Evolutionary conservation across 2,329 filamentous ascomycete species (phyloP), one percentile per base, ranked within the genome.

Genomic region (Dothidotthia symphoricarpi): DNA sequence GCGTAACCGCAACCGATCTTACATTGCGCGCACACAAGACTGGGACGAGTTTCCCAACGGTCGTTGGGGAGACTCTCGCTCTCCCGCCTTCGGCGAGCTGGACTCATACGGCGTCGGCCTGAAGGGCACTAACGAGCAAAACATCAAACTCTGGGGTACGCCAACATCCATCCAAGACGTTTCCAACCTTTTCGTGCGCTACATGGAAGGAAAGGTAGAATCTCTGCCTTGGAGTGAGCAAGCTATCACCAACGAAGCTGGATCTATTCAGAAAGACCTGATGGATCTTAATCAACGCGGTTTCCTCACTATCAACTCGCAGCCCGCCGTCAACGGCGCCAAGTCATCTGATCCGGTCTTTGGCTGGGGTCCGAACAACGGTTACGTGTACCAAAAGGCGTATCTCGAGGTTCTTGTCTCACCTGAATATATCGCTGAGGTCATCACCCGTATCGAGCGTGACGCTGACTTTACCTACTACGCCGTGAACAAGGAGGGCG

Each of bases 11-110:
- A 93, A 95, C 70, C 89, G 93, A 63, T 95, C 90, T 3, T 98
- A 98, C 59, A 83, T 98, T 38, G 83, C 88, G 39, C 88, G 93
- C 38, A 98, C 93, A 1, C 90, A 96, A 64, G 91, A 96, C 55
- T 98, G 93, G 93, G 93, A 98, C 59, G 93, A 98, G 67, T 98
- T 96, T 58, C 93, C 93, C 39, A 98, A 98, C 74, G 93, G 93
- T 31, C 86, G 93, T 68, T 98, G 93, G 93, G 94, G 93, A 69
- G 93, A 98, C 68, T 91, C 90, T 35, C 81, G 93, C 49, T 97
- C 91, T 41, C 93, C 93, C 45, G 93, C 93, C 34, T 98, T 96
- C 61, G 93, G 93, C 59, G 89, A 96, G 68, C 75, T 97, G 35
- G 91, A 97, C 68, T 83, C 88, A 7, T 97, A 98, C 61, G 91